Evolutionary conservation across 1,284 basidiomycete species (phyloP).

Genomic region (Austropuccinia psidii): DNA sequence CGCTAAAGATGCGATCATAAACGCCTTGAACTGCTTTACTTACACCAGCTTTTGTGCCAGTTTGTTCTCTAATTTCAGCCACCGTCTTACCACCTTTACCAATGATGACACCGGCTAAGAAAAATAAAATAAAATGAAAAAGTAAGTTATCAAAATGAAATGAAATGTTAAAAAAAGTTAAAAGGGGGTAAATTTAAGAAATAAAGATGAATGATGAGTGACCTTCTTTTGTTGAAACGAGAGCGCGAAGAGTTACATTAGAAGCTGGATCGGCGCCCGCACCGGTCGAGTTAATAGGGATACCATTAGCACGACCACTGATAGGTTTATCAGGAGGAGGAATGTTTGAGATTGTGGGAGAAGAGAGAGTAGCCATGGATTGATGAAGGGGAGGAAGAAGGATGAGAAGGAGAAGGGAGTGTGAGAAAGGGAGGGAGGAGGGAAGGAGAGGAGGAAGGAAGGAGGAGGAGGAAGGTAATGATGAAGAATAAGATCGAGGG

Average conservation of each 20-base stretch:
- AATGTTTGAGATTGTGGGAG: conserved; percentile 42
- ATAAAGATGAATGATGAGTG: neutral
- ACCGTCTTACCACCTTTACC: conserved; percentile 95
- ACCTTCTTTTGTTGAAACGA: conserved; percentile 82
- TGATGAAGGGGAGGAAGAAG: neutral
- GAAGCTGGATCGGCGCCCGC: conserved; percentile 33
- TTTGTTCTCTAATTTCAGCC: conserved; percentile 85
- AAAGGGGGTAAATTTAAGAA: neutral
- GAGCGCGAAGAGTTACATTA: conserved; percentile 70
- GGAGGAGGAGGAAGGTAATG: neutral
- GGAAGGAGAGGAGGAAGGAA: neutral
- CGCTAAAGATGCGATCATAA: conserved; percentile 91
- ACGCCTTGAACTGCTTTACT: conserved; percentile 96
- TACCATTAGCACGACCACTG: conserved; percentile 8
- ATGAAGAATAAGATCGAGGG: too few relatives aligned
- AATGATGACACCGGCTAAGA: conserved; percentile 44
- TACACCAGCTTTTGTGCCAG: conserved; percentile 95
- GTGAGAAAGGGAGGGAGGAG: conserved; percentile 15
- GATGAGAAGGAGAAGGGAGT: conserved; percentile 12
- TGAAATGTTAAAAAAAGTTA: neutral
- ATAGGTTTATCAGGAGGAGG: conserved; percentile 38
- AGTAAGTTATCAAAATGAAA: neutral
- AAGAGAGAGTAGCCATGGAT: conserved; percentile 21
- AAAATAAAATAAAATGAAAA: neutral
- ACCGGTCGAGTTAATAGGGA: conserved; percentile 34